Evolutionary conservation across 2,329 filamentous ascomycete genomes (phyloP).

Genomic region (Botryosphaeria agaves): DNA sequence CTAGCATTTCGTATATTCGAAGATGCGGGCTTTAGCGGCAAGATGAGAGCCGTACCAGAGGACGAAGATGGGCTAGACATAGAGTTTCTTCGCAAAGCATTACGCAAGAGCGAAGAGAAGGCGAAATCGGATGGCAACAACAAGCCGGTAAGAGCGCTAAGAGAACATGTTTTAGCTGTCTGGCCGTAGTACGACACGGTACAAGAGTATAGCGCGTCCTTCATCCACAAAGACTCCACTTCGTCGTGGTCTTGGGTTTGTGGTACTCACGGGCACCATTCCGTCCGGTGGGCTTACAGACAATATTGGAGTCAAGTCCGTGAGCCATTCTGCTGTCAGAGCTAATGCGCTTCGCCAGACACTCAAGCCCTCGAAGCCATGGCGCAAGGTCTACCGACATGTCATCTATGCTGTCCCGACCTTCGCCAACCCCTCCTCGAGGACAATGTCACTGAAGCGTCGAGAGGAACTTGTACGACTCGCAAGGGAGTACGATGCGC

Average conservation of each 20-base stretch:
- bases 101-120: slow-evolving; percentile 32
- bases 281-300: not conserved
- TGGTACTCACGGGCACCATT: no score
- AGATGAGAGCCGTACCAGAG: slow-evolving; percentile 54
- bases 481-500: slow-evolving; percentile 60
- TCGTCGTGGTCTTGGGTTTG: no score
- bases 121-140: slow-evolving; percentile 7
- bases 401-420: slow-evolving; percentile 80
- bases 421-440: slow-evolving; percentile 75
- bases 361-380: slow-evolving; percentile 39
- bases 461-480: slow-evolving; percentile 55
- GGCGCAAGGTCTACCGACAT: slow-evolving; percentile 68
- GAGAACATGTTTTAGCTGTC: no score
- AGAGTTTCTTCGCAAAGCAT: slow-evolving; percentile 33
- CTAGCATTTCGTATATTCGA: slow-evolving; percentile 74
- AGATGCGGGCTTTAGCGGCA: slow-evolving; percentile 55
- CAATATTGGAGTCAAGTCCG: no score
- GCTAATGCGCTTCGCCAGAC: slow-evolving; percentile 16
- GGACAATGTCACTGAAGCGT: slow-evolving; percentile 56
- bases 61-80: slow-evolving; percentile 64
- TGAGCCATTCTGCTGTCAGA: no score
- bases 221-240: no score
- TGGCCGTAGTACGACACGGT: no score
- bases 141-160: not conserved
- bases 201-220: no score